These are phyloP conservation scores for Fraxinus sp. DNA, from an alignment of 305 asterid genomes.

Conservation along the genomic window DNA sequence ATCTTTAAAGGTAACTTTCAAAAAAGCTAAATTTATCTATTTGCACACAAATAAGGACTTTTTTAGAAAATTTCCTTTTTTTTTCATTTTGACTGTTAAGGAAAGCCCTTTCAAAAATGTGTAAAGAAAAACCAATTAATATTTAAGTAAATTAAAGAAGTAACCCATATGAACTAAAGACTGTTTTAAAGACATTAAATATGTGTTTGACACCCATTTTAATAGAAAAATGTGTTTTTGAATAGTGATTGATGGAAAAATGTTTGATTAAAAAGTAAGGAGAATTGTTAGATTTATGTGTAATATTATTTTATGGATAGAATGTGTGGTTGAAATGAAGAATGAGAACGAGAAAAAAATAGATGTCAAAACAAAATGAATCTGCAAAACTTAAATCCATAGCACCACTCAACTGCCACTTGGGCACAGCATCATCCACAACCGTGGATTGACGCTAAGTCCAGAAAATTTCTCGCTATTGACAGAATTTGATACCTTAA, in stretches of 20 bases:
- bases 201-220: neutral
- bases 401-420: conserved; percentile 5
- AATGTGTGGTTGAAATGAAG: too few species aligned
- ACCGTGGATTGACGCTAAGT: neutral
- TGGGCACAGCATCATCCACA: conserved; percentile 2
- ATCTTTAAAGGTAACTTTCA: neutral
- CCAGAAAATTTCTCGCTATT: neutral
- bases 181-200: neutral
- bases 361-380: neutral
- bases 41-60: neutral
- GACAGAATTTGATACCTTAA: neutral
- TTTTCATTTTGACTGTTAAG: neutral
- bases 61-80: neutral
- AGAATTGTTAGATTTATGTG: too few species aligned
- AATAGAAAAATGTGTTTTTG: too few species aligned
- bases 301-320: too few species aligned
- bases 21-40: neutral
- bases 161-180: neutral
- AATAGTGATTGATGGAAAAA: too few species aligned
- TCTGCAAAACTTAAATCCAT: neutral
- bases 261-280: too few species aligned
- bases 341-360: too few species aligned
- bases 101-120: neutral
- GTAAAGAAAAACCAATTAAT: neutral
- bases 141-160: neutral